Percentiles rank a stretch among this genome's conserved stretches.
Conservation (phyloP, 176 grass and related monocot species). For the Oropetium thomaeum region DNA sequence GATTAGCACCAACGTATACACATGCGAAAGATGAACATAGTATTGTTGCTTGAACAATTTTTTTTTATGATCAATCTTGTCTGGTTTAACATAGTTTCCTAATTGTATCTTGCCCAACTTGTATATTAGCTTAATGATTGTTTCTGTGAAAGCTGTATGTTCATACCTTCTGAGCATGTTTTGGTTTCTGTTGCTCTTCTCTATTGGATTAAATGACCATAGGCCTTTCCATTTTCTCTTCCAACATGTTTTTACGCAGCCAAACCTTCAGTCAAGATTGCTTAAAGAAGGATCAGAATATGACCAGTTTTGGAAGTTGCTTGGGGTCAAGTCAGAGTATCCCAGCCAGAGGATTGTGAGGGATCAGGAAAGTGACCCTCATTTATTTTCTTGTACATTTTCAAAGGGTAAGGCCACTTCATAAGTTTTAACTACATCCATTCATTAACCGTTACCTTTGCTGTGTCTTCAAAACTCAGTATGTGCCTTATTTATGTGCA, state of each 20-base stretch:
- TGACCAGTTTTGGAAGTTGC: slow-evolving; percentile 91
- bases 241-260: slow-evolving; percentile 50
- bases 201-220: slow-evolving; percentile 12
- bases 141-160: slow-evolving; percentile 17
- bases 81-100: slow-evolving; percentile 1
- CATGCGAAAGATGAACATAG: background rate
- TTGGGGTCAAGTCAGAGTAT: slow-evolving; percentile 92
- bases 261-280: slow-evolving; percentile 88
- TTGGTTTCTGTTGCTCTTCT: background rate
- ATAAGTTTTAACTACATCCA: slow-evolving; percentile 2
- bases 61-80: slow-evolving; percentile 4
- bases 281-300: slow-evolving; percentile 96
- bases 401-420: slow-evolving; percentile 58
- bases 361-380: slow-evolving; percentile 81
- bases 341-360: slow-evolving; percentile 76
- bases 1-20: background rate
- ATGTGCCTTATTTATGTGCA: slow-evolving; percentile 25
- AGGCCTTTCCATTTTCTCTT: slow-evolving; percentile 26
- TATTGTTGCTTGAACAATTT: slow-evolving; percentile 2
- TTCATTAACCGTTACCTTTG: slow-evolving; percentile 17
- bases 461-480: slow-evolving; percentile 18
- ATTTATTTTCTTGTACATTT: slow-evolving; percentile 90
- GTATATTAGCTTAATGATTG: background rate
- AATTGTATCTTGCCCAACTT: slow-evolving; percentile 15
- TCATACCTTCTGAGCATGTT: slow-evolving; percentile 10